These are phyloP conservation scores for Lactarius hengduanensis DNA, from an alignment of 768 basidiomycete genomes.

Conservation along the genomic window DNA sequence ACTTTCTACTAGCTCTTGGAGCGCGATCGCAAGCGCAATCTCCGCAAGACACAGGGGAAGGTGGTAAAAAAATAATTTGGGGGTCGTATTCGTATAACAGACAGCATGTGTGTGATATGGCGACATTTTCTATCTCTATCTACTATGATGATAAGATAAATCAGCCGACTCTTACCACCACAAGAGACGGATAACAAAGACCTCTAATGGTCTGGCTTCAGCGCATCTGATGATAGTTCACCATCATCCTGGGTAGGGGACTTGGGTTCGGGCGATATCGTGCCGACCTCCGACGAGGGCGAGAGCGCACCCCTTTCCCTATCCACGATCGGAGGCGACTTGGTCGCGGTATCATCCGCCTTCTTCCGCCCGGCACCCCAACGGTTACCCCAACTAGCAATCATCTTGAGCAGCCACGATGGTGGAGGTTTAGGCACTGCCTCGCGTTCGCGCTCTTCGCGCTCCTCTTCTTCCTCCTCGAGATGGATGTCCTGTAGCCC, in stretches of 20 bases:
- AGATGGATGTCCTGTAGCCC: slow-evolving; percentile 34
- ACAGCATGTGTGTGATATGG: not conserved
- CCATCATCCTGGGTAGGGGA: slow-evolving; percentile 6
- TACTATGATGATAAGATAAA: slow-evolving; percentile 4
- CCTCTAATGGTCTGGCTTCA: slow-evolving; percentile 3
- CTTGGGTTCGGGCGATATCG: slow-evolving; percentile 15
- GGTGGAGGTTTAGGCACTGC: slow-evolving; percentile 67
- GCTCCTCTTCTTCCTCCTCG: slow-evolving; percentile 46
- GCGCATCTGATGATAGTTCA: not conserved
- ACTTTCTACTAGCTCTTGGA: slow-evolving; percentile 52
- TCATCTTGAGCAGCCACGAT: slow-evolving; percentile 74
- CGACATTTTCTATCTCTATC: slow-evolving; percentile 8
- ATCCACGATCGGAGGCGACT: slow-evolving; percentile 23
- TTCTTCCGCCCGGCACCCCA: slow-evolving; percentile 41
- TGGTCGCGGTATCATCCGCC: slow-evolving; percentile 18
- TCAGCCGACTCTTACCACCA: not conserved
- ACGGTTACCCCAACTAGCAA: slow-evolving; percentile 72
- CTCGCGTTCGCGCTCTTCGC: slow-evolving; percentile 53
- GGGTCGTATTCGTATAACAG: not conserved
- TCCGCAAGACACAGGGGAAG: slow-evolving; percentile 72
- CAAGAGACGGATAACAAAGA: not conserved
- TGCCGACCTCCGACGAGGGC: slow-evolving; percentile 10
- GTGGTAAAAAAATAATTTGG: slow-evolving; percentile 47
- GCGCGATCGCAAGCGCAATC: slow-evolving; percentile 68
- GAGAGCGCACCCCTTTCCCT: slow-evolving; percentile 14